A percentile compares a stretch with the other conserved stretches of the same genome.
Conservation (phyloP, 306 rosid species). For the Rosa rugosa region DNA sequence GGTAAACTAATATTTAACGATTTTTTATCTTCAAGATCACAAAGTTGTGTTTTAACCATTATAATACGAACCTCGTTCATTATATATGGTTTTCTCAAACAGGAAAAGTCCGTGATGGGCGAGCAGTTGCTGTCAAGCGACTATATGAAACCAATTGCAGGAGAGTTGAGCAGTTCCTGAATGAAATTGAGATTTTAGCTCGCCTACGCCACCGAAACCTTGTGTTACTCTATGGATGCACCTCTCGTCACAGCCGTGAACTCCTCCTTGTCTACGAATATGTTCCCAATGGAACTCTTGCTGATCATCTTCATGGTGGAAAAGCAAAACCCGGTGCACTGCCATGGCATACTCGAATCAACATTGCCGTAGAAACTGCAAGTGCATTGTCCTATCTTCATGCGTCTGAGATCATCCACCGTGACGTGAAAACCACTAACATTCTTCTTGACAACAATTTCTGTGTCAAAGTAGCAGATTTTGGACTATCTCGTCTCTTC, state of each 20-base stretch:
- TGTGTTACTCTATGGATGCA: slow-evolving; percentile 79
- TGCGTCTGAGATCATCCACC: slow-evolving; percentile 66
- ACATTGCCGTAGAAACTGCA: slow-evolving; percentile 77
- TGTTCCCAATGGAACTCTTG: slow-evolving; percentile 76
- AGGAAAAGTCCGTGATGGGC: slow-evolving; percentile 74
- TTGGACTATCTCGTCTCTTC: slow-evolving; percentile 84
- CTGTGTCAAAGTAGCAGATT: slow-evolving; percentile 80
- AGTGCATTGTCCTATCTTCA: slow-evolving; percentile 78
- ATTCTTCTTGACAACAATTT: slow-evolving; percentile 69
- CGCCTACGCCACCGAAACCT: slow-evolving; percentile 63
- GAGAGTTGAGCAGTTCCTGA: slow-evolving; percentile 81
- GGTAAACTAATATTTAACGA: slow-evolving; percentile 39
- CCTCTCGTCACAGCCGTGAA: slow-evolving; percentile 75
- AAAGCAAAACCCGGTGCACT: slow-evolving; percentile 44
- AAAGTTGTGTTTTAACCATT: not conserved
- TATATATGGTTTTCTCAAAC: not conserved
- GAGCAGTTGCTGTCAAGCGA: slow-evolving; percentile 80
- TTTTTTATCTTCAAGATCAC: not conserved
- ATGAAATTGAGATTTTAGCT: slow-evolving; percentile 63
- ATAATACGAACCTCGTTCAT: not conserved
- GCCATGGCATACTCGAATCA: slow-evolving; percentile 61
- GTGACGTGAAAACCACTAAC: slow-evolving; percentile 78
- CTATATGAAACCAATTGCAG: slow-evolving; percentile 70
- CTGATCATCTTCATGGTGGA: slow-evolving; percentile 77
- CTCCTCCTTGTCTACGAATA: slow-evolving; percentile 87